These are phyloP conservation scores for Geotrichum bryndzae DNA, from an alignment of 1,139 yeast species.

Conservation along the genomic window DNA sequence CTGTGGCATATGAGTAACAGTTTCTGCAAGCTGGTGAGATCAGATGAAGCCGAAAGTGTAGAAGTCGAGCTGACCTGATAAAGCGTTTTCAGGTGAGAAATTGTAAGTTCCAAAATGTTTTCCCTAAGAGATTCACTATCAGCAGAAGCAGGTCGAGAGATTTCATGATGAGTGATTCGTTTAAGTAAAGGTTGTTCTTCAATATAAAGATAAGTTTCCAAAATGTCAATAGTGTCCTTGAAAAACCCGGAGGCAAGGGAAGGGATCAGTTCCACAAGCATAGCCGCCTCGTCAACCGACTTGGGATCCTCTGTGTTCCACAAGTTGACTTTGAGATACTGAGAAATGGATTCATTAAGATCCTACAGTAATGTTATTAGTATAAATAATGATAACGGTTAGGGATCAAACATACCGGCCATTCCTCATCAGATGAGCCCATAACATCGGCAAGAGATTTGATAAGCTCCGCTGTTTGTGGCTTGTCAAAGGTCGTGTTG, in stretches of 20 bases:
- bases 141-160: neutral
- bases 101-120: neutral
- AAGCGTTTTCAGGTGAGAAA: slow-evolving; percentile 10
- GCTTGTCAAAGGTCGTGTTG: neutral
- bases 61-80: slow-evolving; percentile 5
- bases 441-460: slow-evolving; percentile 11
- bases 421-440: neutral
- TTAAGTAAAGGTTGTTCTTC: slow-evolving; percentile 13
- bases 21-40: slow-evolving; percentile 3
- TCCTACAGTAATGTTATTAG: slow-evolving; percentile 2
- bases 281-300: neutral
- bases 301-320: neutral
- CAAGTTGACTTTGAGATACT: slow-evolving; percentile 1
- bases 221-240: slow-evolving; percentile 2
- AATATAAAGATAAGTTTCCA: slow-evolving; percentile 5
- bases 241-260: slow-evolving; percentile 10
- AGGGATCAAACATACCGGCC: slow-evolving; percentile 10
- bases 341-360: neutral
- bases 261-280: slow-evolving; percentile 14
- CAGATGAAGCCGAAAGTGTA: neutral
- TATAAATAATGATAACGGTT: neutral
- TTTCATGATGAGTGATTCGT: neutral
- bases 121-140: neutral
- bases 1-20: slow-evolving; percentile 13
- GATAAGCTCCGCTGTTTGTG: neutral